Percentiles rank a stretch among this genome's conserved stretches.
Conservation (phyloP, 2,329 filamentous ascomycete species). For the Ophiostoma novo-ulmi region DNA sequence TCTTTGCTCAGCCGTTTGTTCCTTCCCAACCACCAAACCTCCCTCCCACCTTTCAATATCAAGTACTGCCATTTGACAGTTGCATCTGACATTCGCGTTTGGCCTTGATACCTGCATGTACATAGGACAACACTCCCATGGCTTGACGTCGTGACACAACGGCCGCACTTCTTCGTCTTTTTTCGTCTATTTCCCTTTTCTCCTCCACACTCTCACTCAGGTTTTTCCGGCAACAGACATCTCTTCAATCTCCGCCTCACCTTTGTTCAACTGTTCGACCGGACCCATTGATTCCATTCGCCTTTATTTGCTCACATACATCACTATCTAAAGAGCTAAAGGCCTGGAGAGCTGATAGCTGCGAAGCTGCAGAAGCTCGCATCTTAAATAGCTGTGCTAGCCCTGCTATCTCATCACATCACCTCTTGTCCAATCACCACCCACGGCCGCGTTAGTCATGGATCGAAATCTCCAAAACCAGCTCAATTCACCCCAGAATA, state of each 20-base stretch:
- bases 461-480: neutral
- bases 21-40: neutral
- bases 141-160: slow-evolving; percentile 13
- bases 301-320: too few species aligned
- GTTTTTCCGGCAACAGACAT: neutral
- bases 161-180: slow-evolving; percentile 7
- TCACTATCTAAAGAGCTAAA: neutral
- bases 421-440: neutral
- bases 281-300: neutral
- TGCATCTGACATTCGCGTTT: neutral
- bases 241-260: neutral
- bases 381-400: neutral
- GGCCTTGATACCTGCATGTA: neutral
- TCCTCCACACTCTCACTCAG: neutral
- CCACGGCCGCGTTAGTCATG: neutral
- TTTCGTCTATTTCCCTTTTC: neutral
- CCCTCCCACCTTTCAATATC: neutral
- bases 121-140: neutral
- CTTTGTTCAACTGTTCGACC: neutral
- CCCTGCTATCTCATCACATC: neutral
- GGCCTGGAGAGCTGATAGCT: neutral
- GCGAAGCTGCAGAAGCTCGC: neutral
- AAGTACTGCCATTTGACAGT: neutral
- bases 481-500: neutral
- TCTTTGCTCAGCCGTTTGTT: neutral